These are phyloP conservation scores for Blastobotrys apis DNA, from an alignment of 1,139 yeast species.

Conservation along the genomic window DNA sequence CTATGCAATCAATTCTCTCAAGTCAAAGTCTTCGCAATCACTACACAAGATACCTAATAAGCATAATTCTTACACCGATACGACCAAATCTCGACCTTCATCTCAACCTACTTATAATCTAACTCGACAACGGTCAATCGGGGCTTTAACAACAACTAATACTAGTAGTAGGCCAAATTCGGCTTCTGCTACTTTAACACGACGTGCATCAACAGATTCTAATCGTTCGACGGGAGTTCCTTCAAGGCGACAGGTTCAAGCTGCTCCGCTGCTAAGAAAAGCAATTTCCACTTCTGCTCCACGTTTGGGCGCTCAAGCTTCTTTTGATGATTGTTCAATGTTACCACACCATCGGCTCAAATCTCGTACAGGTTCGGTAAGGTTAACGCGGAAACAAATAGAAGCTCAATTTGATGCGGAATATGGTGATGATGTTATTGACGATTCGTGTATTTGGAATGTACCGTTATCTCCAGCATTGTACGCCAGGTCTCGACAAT, in stretches of 20 bases:
- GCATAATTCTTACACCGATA: not conserved
- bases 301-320: slow-evolving; percentile 1
- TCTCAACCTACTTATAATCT: not conserved
- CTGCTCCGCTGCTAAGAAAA: slow-evolving; percentile 14
- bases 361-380: slow-evolving; percentile 7
- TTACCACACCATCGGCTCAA: not conserved
- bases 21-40: slow-evolving; percentile 15
- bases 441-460: slow-evolving; percentile 51
- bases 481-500: slow-evolving; percentile 31
- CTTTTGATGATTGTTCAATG: not conserved
- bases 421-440: slow-evolving; percentile 51
- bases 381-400: slow-evolving; percentile 31
- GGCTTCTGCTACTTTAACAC: not conserved
- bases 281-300: slow-evolving; percentile 14
- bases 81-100: not conserved
- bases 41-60: not conserved
- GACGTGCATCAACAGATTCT: not conserved
- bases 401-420: slow-evolving; percentile 33
- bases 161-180: too few relatives aligned
- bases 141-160: not conserved
- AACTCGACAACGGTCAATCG: slow-evolving; percentile 4
- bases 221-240: slow-evolving; percentile 1
- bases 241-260: slow-evolving; percentile 9
- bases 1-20: slow-evolving; percentile 23
- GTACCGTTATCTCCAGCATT: slow-evolving; percentile 60